These are phyloP conservation scores for Lycium barbarum DNA, from an alignment of 257 asterid genomes.

Conservation along the genomic window DNA sequence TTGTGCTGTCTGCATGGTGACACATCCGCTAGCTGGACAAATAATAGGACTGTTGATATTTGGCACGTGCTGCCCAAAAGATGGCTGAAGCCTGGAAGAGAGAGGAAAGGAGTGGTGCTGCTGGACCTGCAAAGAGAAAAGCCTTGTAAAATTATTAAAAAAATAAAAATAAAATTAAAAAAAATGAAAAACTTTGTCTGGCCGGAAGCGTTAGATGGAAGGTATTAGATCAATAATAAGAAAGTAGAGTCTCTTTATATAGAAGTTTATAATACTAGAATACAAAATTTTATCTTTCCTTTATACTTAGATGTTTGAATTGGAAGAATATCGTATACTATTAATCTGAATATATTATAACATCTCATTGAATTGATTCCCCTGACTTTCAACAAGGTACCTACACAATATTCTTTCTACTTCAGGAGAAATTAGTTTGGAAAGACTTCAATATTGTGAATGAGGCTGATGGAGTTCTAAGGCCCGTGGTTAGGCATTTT, in stretches of 20 bases:
- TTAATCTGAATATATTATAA: background rate
- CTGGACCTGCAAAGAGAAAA: background rate
- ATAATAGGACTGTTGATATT: background rate
- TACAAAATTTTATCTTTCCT: background rate
- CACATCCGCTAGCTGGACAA: background rate
- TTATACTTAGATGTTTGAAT: background rate
- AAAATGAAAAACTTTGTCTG: slow-evolving; percentile 3
- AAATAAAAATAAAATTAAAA: too few relatives aligned
- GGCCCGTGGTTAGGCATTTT: slow-evolving; percentile 54
- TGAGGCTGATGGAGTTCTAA: slow-evolving; percentile 71
- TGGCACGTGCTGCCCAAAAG: slow-evolving; percentile 17
- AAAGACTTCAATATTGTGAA: slow-evolving; percentile 71
- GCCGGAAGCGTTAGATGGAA: background rate
- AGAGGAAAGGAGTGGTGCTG: slow-evolving; percentile 3
- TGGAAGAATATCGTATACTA: background rate
- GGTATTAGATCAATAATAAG: background rate
- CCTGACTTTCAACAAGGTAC: background rate
- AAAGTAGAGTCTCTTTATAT: background rate
- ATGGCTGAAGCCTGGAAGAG: background rate
- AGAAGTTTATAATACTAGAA: background rate
- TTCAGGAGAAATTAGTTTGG: slow-evolving; percentile 65
- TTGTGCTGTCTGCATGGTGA: slow-evolving; percentile 12
- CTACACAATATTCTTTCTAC: background rate
- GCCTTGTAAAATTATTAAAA: background rate
- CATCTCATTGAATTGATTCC: background rate